Base-by-base conservation (phyloP, 805 yeast species). In the Metschnikowia proteae region DNA sequence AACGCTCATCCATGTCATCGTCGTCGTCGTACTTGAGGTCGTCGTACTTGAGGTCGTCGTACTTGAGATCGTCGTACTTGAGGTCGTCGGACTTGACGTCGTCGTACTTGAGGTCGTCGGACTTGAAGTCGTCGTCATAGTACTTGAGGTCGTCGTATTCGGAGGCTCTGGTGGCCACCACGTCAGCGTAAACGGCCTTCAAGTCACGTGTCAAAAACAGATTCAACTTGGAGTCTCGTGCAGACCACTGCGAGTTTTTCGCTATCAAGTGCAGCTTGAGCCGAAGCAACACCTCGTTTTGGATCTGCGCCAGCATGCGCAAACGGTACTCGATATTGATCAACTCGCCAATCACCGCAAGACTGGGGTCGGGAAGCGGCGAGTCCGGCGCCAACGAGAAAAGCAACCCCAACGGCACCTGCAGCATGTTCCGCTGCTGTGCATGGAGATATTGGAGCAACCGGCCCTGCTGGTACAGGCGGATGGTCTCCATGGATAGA, bases 161-260 rank as follows among this genome's bases (percentile, higher is more conserved):
- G 38, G 52, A 60, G 36, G 57, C 52, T 42, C 61, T 61, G 43
- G 68, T 63, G 28, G 59, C 57, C 22, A 62, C 64, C 9, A 70
- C 67, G 13, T 64, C 66, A 5, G 53, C 56, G 6, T 69, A 48
- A 1, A 67, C 59, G n/a, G 47, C 51, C 1, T 53, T 44, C 35
- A 72, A 58, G 36, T 63, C 62, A 2, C 56, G 56, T 4, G 59
- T 53, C 41, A 73, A 45, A 46, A 73, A 72, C 37, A 59, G 59
- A 11, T 60, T 57, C 48, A 73, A 60, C 9, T 56, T 55, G 22
- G 59, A 50, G 50, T 69, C 73, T 39, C 74, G 56, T 8, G 58
- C 42, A 11, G 60, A 60, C 77, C 77, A 73, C 49, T 65, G 65
- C 44, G 54, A 59, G 47, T 68, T 70, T 31, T 66, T 61, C 13